Base-by-base conservation (phyloP, 2,329 filamentous ascomycete genomes). In the Teratosphaeria destructans region DNA sequence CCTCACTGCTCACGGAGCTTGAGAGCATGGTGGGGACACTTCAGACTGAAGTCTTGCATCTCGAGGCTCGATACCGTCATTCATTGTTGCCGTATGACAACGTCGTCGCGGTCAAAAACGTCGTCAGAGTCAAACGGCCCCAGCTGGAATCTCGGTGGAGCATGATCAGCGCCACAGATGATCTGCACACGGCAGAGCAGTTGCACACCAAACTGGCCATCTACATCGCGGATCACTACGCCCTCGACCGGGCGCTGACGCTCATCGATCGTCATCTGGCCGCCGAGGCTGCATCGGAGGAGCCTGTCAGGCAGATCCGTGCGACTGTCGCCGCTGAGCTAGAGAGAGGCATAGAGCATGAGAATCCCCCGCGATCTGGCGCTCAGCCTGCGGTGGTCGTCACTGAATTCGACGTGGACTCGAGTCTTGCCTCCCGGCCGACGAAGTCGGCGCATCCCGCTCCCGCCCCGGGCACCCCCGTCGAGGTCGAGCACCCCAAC, bases 31-130 rank as follows among this genome's bases (percentile, higher is more conserved):
- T 72, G 11, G 70, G 70, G 10, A 69, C 65, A 1, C 61, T 71
- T 8, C 63, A 70, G 60, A 67, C 65, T 16, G 67, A 69, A 14
- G 59, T 71, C 11, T 60, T 72, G 10, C 63, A 70, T 47, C 63
- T 72, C 8, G 67, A 74, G 58, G 72, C 69, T 52, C 66, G 68
- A 11, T 75, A 74, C 60, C 66, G 67, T 19, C 71, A 74, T 56
- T 69, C 70, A 1, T 60, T 72, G 8, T 61, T 74, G 34, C 70
- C 71, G 2, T 58, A 60, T 10, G 65, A 70, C 58, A 72, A 69
- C 52, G 65, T 67, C 7, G 60, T 73, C 12, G 67, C 65, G 5
- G 64, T 70, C 6, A 64, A 68, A 26, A 61, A 67, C n/a, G 63
- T 66, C 8, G 70, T 64, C 57, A 67, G 61, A 29, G 62, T 75